Conservation (phyloP, 257 asterid species). For the Linaria vulgaris region DNA sequence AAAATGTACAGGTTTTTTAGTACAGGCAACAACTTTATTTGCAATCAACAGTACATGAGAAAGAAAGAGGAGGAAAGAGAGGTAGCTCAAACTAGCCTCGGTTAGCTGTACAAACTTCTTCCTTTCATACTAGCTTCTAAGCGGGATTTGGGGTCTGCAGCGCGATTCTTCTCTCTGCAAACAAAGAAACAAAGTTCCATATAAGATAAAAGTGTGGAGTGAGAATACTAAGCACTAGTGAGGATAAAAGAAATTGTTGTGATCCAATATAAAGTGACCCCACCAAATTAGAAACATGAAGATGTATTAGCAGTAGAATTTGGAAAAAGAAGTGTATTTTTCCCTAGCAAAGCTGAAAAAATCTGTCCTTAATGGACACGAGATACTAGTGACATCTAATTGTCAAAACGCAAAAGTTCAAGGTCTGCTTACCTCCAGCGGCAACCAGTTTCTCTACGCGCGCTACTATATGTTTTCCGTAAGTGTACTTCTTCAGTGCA, state of each 20-base stretch:
- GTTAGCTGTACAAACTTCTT: slow-evolving; percentile 76
- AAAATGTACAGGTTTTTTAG: slow-evolving; percentile 50
- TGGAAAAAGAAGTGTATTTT: too few species aligned
- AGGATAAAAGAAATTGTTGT: not conserved
- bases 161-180: slow-evolving; percentile 60
- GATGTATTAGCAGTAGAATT: too few species aligned
- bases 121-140: slow-evolving; percentile 34
- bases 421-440: slow-evolving; percentile 60
- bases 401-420: not conserved
- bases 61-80: slow-evolving; percentile 43
- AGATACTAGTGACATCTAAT: too few species aligned
- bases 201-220: not conserved
- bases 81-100: slow-evolving; percentile 83
- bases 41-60: slow-evolving; percentile 37
- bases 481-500: slow-evolving; percentile 81
- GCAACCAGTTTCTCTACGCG: slow-evolving; percentile 86
- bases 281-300: too few species aligned
- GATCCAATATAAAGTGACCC: not conserved
- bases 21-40: slow-evolving; percentile 50
- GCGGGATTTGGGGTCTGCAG: slow-evolving; percentile 41
- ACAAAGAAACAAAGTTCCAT: not conserved
- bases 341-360: too few species aligned
- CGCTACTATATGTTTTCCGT: slow-evolving; percentile 81
- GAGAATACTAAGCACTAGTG: not conserved
- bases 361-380: too few species aligned